Evolutionary conservation across 1,284 basidiomycete species (phyloP), one percentile per base, ranked within the genome.

Genomic region (Naganishia albida): DNA sequence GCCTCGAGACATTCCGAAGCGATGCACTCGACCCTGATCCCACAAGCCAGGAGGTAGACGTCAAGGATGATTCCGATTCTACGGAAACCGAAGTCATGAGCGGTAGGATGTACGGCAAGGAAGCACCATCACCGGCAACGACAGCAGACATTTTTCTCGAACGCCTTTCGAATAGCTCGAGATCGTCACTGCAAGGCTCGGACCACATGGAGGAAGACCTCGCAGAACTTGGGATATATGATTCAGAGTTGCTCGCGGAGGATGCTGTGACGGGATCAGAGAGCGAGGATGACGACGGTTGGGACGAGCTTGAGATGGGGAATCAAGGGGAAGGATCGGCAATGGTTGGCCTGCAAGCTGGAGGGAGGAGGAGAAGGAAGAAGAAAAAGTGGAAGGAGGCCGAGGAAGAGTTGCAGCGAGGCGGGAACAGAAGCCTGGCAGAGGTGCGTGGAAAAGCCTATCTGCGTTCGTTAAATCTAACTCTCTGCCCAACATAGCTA

Each of bases 401-500:
- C 56, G 52, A 51, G 39, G 52, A 48, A 51, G 48, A 62, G 34
- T 28, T 67, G 51, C 63, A 52, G 40, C 28, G 67, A 55, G 46
- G 63, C 42, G 46, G 56, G 15, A 62, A 49, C 38, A 67, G 52
- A 25, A 59, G 54, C 56, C 57, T 62, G 40, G 56, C 42, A 28
- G 57, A 65, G 57, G 64, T 65, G 18, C 20, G 43, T 60, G 16
- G 13, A 39, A 3, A 20, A 3, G 18, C 18, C 18, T 44, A 38
- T 12, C 13, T 38, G 12, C 7, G n/a, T 13, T 12, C 25, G 7
- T 25, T 34, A 7, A 18, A 23, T 8, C 28, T 15, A 23, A 28
- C 38, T 56, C 2, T 42, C 6, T 0, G 51, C 20, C 44, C 23
- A 12, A 1, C 2, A n/a, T 67, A 80, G 77, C 70, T 80, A 49